Evolutionary conservation across 331 rosid genomes (phyloP), one percentile per base, ranked within the genome.

Genomic region (Cucumis variabilis): DNA sequence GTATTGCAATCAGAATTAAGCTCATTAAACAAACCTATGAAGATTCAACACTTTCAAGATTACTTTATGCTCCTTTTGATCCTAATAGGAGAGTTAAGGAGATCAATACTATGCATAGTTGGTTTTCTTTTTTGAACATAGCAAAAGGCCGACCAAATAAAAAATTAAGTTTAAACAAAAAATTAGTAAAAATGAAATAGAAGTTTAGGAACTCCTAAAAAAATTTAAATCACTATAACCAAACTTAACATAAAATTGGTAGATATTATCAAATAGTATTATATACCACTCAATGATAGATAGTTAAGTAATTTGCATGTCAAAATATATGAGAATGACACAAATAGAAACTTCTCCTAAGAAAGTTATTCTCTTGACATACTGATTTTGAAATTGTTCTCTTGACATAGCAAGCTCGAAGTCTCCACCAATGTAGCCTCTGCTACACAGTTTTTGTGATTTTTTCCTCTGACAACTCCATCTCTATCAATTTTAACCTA

Each of bases 111-210:
- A 86, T 96, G 98, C 87, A 95, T 98, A 58, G 99, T 96, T 79
- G 98, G 98, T 88, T 96, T 96, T 89, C 98, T 94, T 95, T 96
- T 96, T 98, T 96, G 92, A 87, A 87, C 67, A 90, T 19, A 27
- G 21, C 1, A 85, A 88, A 13, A 80, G 85, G 85, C 21, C 86
- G 68, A 65, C 74, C 17, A 24, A 83, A 87, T 60, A 71, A 60
- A 76, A 51, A 73, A 84, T 33, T n/a, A n/a, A 60, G 13, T 69
- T 21, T 46, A 14, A 80, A 53, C 23, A 44, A 23, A 21, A 7
- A 33, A 33, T 33, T 37, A 37, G 44, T 37, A 37, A 37, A 37
- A 37, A 37, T 37, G 44, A 37, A 37, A 37, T 37, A 4, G 6
- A 37, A 4, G 44, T 37, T 37, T 37, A 37, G 44, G 44, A 37